Percentiles rank a stretch among this genome's conserved stretches.
Conservation (phyloP, 2,329 filamentous ascomycete species). For the Ilyonectria sp. region DNA sequence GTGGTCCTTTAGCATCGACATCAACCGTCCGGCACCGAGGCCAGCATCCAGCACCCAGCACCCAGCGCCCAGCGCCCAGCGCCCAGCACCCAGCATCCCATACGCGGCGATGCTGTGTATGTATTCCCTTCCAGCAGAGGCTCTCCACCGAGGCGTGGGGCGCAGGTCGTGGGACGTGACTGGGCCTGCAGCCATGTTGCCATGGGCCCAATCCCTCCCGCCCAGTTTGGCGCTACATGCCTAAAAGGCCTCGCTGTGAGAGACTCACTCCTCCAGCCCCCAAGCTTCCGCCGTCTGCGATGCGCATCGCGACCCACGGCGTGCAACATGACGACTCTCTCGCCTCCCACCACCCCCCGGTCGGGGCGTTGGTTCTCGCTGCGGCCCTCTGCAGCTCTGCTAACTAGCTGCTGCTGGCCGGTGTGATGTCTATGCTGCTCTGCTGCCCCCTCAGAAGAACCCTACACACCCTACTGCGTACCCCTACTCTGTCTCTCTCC, state of each 20-base stretch:
- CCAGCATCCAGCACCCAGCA: neutral
- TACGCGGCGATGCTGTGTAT: neutral
- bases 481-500: conserved; percentile 14
- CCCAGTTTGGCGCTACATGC: conserved; percentile 24
- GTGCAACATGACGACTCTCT: conserved; percentile 6
- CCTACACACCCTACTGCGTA: neutral
- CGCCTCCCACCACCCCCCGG: conserved; percentile 11
- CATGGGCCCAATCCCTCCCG: conserved; percentile 20
- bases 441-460: neutral
- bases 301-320: conserved; percentile 20
- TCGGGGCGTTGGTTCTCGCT: conserved; percentile 19
- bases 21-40: neutral
- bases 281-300: conserved; percentile 12
- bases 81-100: neutral
- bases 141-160: neutral
- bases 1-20: conserved; percentile 13
- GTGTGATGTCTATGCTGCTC: conserved; percentile 3
- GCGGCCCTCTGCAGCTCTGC: neutral
- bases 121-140: neutral
- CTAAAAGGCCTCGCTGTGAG: conserved; percentile 9
- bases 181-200: conserved; percentile 26
- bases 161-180: conserved; percentile 14
- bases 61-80: too few species aligned
- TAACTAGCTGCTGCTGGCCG: conserved; percentile 11
- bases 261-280: conserved; percentile 1